A percentile compares a stretch with the other conserved stretches of the same genome.
Evolutionary conservation across 2,329 filamentous ascomycete species (phyloP).

Genomic region (Paecilomyces formosus): DNA sequence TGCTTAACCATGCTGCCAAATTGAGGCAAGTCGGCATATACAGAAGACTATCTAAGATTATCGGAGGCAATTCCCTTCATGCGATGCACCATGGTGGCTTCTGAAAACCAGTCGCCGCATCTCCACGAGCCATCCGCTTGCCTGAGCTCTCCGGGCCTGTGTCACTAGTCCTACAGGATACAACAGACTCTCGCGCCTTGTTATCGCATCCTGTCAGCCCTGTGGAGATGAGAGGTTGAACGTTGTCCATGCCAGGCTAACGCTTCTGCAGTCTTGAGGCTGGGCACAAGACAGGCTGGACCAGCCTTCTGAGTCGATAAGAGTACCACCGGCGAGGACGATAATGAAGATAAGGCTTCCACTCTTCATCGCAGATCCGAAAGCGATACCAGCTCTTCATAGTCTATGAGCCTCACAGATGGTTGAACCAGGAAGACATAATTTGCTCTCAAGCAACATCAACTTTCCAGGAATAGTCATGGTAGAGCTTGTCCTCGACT

Average conservation of each 20-base stretch:
- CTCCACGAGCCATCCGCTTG: background rate
- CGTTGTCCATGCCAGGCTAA: background rate
- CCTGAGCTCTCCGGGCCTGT: background rate
- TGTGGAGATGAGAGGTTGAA: background rate
- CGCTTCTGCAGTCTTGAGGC: background rate
- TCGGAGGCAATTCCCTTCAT: background rate
- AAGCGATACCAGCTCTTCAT: background rate
- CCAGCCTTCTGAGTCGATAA: background rate
- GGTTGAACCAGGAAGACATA: background rate
- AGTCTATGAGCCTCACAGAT: background rate
- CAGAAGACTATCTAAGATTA: background rate
- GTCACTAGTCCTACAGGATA: background rate
- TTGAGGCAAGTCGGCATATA: background rate
- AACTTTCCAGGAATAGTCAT: conserved; percentile 32
- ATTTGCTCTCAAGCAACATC: conserved; percentile 19
- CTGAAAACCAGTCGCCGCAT: background rate
- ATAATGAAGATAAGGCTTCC: background rate
- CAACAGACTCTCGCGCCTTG: background rate
- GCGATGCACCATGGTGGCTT: background rate
- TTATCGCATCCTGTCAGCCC: background rate
- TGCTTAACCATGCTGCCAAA: background rate
- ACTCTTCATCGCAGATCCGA: background rate
- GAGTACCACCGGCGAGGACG: background rate
- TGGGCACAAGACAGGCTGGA: background rate
- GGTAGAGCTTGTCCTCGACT: conserved; percentile 49